Conservation (phyloP, 2,329 filamentous ascomycete species). For the Aspergillus pseudotamarii region DNA sequence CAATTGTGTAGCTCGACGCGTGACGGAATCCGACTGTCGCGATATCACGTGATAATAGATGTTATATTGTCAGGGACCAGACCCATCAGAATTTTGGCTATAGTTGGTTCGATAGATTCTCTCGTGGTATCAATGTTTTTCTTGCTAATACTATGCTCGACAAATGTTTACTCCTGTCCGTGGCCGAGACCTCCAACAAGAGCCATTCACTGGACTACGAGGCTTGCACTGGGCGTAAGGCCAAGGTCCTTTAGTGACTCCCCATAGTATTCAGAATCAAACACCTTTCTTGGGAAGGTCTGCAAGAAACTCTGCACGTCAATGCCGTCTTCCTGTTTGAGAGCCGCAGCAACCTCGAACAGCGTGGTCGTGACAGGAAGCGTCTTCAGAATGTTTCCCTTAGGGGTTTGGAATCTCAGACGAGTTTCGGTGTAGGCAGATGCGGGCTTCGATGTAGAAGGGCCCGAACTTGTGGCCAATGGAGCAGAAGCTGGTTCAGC, state of each 20-base stretch:
- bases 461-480: slow-evolving; percentile 48
- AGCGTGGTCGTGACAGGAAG: slow-evolving; percentile 87
- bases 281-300: slow-evolving; percentile 86
- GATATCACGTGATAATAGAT: slow-evolving; percentile 40
- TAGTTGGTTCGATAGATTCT: not conserved
- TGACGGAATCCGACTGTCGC: slow-evolving; percentile 29
- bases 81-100: not conserved
- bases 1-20: slow-evolving; percentile 19
- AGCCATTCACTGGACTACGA: slow-evolving; percentile 66
- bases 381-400: slow-evolving; percentile 81
- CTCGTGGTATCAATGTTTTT: not conserved
- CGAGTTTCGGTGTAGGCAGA: slow-evolving; percentile 78
- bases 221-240: slow-evolving; percentile 83
- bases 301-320: slow-evolving; percentile 76
- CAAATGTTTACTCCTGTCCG: not conserved
- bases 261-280: slow-evolving; percentile 74
- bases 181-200: not conserved
- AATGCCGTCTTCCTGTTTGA: slow-evolving; percentile 71
- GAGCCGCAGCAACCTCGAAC: slow-evolving; percentile 82
- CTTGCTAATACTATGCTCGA: not conserved
- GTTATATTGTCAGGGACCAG: too few relatives aligned
- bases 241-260: slow-evolving; percentile 93
- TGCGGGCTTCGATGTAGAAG: slow-evolving; percentile 62
- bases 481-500: slow-evolving; percentile 50
- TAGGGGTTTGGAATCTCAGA: slow-evolving; percentile 75